Evolutionary conservation across 495 filamentous ascomycete genomes (phyloP).

Genomic region (Penicillium odoratum): DNA sequence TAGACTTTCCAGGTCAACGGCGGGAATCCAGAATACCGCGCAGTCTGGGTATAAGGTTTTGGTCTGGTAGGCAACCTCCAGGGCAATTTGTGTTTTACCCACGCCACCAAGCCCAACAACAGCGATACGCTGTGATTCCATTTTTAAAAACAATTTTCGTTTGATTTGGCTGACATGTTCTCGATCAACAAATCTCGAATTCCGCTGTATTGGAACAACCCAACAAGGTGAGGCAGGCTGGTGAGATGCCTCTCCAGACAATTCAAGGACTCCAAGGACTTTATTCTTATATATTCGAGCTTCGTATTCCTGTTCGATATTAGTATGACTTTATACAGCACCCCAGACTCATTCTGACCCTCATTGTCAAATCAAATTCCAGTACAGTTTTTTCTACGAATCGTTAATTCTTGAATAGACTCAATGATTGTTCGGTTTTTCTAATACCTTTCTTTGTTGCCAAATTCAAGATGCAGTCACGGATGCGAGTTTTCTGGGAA

Average conservation of each 20-base stretch:
- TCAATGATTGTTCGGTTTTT: background rate
- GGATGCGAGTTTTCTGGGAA: conserved; percentile 4
- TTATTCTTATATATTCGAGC: background rate
- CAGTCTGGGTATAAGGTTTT: conserved; percentile 36
- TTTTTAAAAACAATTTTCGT: conserved; percentile 3
- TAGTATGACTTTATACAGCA: background rate
- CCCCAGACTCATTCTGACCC: conserved; percentile 7
- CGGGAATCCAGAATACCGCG: conserved; percentile 53
- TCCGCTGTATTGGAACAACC: conserved; percentile 31
- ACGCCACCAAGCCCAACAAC: conserved; percentile 49
- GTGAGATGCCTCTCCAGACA: background rate
- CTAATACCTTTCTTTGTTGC: conserved; percentile 8
- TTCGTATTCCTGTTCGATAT: conserved; percentile 1
- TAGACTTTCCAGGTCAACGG: conserved; percentile 37
- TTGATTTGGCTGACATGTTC: conserved; percentile 15
- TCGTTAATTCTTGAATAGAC: background rate
- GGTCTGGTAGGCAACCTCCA: conserved; percentile 46
- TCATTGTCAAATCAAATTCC: conserved; percentile 14
- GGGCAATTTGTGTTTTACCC: conserved; percentile 53
- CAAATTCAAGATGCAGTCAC: conserved; percentile 18
- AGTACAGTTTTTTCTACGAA: conserved; percentile 11
- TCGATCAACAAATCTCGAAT: conserved; percentile 30
- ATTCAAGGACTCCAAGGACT: background rate
- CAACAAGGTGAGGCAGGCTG: background rate
- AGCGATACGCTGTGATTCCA: conserved; percentile 15